Evolutionary conservation across 352 stramenopile species (phyloP).

Genomic region (Globisporangium polare): DNA sequence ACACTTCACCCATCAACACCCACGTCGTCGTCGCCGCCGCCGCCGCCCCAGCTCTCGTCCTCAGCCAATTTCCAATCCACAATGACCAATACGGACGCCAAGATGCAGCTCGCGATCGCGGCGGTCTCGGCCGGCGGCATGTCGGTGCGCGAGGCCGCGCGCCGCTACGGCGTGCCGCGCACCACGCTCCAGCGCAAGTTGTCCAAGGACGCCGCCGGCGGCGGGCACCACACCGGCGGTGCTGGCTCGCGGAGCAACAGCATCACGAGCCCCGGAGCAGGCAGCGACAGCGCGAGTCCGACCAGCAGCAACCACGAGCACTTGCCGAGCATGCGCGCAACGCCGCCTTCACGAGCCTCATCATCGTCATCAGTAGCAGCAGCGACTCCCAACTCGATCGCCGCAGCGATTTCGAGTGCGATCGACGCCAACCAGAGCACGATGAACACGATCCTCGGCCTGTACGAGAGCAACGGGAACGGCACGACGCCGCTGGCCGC

Average conservation of each 20-base stretch:
- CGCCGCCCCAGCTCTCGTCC: neutral
- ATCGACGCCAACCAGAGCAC: constrained; percentile 15
- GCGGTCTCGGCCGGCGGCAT: constrained; percentile 53
- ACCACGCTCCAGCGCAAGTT: constrained; percentile 79
- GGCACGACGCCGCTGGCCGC: constrained; percentile 5
- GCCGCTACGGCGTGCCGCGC: constrained; percentile 60
- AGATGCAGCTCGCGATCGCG: constrained; percentile 60
- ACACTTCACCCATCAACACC: neutral
- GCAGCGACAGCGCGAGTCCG: constrained; percentile 7
- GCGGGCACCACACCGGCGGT: constrained; percentile 6
- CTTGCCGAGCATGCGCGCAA: neutral
- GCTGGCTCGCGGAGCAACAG: constrained; percentile 12
- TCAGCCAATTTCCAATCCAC: constrained; percentile 2
- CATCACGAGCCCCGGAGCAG: constrained; percentile 4
- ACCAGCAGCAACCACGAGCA: constrained; percentile 14
- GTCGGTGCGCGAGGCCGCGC: constrained; percentile 68
- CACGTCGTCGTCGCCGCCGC: neutral
- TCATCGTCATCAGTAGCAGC: neutral
- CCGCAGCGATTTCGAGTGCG: constrained; percentile 3
- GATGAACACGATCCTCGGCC: constrained; percentile 12
- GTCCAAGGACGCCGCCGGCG: constrained; percentile 16
- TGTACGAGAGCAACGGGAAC: constrained; percentile 18
- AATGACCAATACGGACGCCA: constrained; percentile 26
- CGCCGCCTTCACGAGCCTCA: neutral
- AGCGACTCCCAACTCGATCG: neutral